These are phyloP conservation scores for Bondarzewia mesenterica DNA, from an alignment of 1,284 basidiomycete genomes.

Conservation along the genomic window DNA sequence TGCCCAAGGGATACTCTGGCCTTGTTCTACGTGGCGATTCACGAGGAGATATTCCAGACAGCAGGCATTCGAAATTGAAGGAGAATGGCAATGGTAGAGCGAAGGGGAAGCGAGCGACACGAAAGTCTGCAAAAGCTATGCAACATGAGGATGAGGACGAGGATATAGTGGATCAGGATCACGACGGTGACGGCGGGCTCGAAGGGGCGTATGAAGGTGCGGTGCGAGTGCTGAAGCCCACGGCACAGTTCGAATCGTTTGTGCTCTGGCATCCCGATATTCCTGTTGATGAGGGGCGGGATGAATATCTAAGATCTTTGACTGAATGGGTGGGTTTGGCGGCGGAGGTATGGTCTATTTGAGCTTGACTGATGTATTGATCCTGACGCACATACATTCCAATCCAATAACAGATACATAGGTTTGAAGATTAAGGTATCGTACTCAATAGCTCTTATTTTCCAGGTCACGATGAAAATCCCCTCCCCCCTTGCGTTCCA, in stretches of 20 bases:
- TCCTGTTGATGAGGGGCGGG: constrained; percentile 53
- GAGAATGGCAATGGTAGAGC: constrained; percentile 9
- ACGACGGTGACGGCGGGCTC: constrained; percentile 10
- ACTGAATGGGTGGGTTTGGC: constrained; percentile 59
- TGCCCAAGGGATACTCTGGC: constrained; percentile 65
- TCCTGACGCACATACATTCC: background rate
- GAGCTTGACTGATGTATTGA: background rate
- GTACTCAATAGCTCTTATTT: too few relatives aligned
- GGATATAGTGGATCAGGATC: constrained; percentile 12
- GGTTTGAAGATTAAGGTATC: too few relatives aligned
- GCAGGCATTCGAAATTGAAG: constrained; percentile 13
- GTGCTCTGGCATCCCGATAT: constrained; percentile 68
- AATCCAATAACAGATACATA: background rate
- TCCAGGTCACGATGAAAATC: too few relatives aligned
- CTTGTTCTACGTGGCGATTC: constrained; percentile 40
- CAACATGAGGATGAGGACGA: constrained; percentile 19
- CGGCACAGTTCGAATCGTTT: constrained; percentile 51
- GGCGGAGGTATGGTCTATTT: constrained; percentile 37
- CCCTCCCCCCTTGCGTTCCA: too few relatives aligned
- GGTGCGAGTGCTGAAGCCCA: constrained; percentile 34
- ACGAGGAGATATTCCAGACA: constrained; percentile 14
- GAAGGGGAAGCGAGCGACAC: constrained; percentile 16
- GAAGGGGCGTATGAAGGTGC: constrained; percentile 13
- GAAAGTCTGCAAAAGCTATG: constrained; percentile 2
- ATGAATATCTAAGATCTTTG: constrained; percentile 61